Evolutionary conservation across 768 basidiomycete genomes (phyloP), one percentile per base, ranked within the genome.

Genomic region (Tricholoma bakamatsutake): DNA sequence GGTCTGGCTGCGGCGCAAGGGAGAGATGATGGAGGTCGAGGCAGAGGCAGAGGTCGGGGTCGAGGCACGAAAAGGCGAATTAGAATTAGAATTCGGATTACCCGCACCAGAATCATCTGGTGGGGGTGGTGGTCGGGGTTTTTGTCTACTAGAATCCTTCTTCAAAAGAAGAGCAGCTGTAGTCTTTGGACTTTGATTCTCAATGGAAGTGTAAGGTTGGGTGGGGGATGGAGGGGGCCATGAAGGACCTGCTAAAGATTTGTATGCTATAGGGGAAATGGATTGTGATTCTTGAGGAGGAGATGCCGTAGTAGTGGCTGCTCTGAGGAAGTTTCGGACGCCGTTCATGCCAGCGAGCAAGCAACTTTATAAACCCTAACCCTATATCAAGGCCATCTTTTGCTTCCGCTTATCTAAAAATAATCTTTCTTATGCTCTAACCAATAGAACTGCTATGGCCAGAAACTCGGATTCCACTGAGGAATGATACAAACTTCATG

Each of bases 311-410:
- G 51, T 53, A 28, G 56, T 39, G 18, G 68, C 53, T 28, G 76
- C 77, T 47, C 72, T 76, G 54, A 86, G 77, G 61, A 87, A 76
- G 71, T 83, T 80, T 62, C 84, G 85, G 59, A 87, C 84, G 64
- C 84, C 84, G 78, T 87, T 85, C 86, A 88, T 87, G 66, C 57
- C 58, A 58, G 61, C 60, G 54, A 24, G 54, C 57, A 52, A 33
- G 28, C 9, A 45, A 18, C 9, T 34, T 42, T 33, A 51, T 57
- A 53, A 57, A 57, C 57, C 57, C 52, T 57, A 57, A 57, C 57
- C 57, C 52, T 49, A 57, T 8, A 33, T 4, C 46, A 18, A 42
- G 34, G 34, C 33, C 48, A 34, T 17, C 18, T 17, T 24, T 24
- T 24, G 21, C 21, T 24, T 24, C 21, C 21, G 21, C 21, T 1